phyloP scores from a whole-genome alignment of 371 early-diverging fungal species.

The Batkoa obscura region DNA sequence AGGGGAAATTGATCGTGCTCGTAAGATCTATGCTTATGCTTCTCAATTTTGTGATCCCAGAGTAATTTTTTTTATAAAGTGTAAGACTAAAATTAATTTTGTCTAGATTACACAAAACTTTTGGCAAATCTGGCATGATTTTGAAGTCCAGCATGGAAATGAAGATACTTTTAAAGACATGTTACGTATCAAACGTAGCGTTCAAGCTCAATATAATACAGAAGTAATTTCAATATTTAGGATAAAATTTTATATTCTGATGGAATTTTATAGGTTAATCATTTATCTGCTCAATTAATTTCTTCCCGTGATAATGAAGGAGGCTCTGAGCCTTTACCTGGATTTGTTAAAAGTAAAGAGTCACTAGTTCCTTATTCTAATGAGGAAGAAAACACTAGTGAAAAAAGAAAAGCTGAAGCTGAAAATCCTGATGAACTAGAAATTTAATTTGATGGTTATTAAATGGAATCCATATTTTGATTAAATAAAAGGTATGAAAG shows the following conservation, averaged over 20 bases:
- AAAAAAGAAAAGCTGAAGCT: neutral
- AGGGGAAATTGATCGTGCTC: constrained; percentile 89
- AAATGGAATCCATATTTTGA: no score
- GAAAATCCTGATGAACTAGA: constrained; percentile 1
- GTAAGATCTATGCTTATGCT: constrained; percentile 79
- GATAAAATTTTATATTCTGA: neutral
- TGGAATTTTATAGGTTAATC: neutral
- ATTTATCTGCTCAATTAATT: neutral
- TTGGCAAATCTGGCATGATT: constrained; percentile 90
- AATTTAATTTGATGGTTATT: neutral
- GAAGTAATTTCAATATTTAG: constrained; percentile 22
- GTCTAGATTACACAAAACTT: constrained; percentile 35
- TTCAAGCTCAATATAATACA: constrained; percentile 58
- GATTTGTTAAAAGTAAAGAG: neutral
- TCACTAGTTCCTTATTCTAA: neutral
- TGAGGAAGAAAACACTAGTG: neutral
- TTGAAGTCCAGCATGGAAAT: constrained; percentile 91
- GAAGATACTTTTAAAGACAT: constrained; percentile 97
- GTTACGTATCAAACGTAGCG: constrained; percentile 85
- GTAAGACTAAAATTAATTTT: neutral
- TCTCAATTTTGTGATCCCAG: constrained; percentile 80
- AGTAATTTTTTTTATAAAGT: constrained; percentile 13
- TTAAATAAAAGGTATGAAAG: no score
- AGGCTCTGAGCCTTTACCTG: neutral
- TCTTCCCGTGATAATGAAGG: neutral